Evolutionary conservation across 2,329 filamentous ascomycete genomes (phyloP), one percentile per base, ranked within the genome.

Genomic region (Hawksworthiomyces lignivorus): DNA sequence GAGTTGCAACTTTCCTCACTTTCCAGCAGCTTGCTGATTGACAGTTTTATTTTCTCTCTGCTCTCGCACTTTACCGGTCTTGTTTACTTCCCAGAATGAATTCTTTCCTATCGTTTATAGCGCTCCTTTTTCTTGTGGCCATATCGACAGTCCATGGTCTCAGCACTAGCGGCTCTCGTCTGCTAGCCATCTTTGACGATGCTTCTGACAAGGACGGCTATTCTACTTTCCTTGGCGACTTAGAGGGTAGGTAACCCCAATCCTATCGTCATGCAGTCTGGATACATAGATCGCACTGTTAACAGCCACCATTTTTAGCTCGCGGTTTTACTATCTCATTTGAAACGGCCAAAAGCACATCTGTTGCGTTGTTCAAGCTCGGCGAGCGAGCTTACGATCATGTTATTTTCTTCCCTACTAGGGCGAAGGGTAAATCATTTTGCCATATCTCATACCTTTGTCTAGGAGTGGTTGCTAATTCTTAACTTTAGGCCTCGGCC

Each of bases 381-480:
- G 92, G 90, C 59, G 87, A 92, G 68, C 80, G 84, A 61, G 80
- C 77, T 49, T 97, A 89, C 65, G 90, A 97, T 66, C 90, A 98
- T 65, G 69, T 97, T 50, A 64, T 97, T 50, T 74, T 98, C 53
- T 78, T 97, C 50, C 92, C 92, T 39, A 80, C 82, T 46, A 94
- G 90, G 65, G 79, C 86, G 24, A 98, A 98, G 76, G 89, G 84
- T 87, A 60, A n/a, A n/a, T n/a, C n/a, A n/a, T n/a, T n/a, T n/a
- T n/a, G n/a, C n/a, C n/a, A n/a, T n/a, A n/a, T n/a, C n/a, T n/a
- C n/a, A n/a, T n/a, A n/a, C n/a, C n/a, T n/a, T n/a, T 43, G 62
- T 54, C 20, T 7, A 8, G 29, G 19, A 15, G n/a, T 20, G 17
- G 7, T 22, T 35, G 5, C 20, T 21, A 5, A 32, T 10, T 18